These are phyloP conservation scores for Teunomyces pallodes DNA, from an alignment of 805 yeast genomes.

Conservation along the genomic window DNA sequence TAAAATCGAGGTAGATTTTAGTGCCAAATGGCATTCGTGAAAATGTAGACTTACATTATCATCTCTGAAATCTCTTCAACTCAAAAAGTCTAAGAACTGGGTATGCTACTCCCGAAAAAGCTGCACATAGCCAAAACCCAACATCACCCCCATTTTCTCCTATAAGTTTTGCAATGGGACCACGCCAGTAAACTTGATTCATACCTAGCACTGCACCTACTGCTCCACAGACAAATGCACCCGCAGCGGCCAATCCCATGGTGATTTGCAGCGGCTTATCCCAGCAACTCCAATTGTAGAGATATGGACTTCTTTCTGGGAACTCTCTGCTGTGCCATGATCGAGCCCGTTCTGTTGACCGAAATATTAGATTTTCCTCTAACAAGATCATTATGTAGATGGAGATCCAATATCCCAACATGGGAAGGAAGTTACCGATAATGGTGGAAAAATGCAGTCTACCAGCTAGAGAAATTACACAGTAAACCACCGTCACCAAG, in stretches of 20 bases:
- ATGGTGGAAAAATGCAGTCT: conserved; percentile 68
- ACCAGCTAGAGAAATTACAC: conserved; percentile 75
- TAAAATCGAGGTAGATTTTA: too few species aligned
- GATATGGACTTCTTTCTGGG: conserved; percentile 2
- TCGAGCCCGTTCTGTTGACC: conserved; percentile 23
- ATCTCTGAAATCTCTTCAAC: conserved; percentile 17
- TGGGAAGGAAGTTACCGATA: conserved; percentile 78
- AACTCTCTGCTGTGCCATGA: conserved; percentile 3
- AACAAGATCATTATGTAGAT: conserved; percentile 70
- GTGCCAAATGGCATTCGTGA: too few species aligned
- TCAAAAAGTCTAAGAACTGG: conserved; percentile 14
- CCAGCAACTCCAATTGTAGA: conserved; percentile 34
- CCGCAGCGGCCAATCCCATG: conserved; percentile 14
- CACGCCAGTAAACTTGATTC: conserved; percentile 19
- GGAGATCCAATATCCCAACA: conserved; percentile 90
- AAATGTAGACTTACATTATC: neutral
- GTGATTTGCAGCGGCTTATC: conserved; percentile 23
- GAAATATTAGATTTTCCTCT: conserved; percentile 71
- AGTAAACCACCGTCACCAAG: conserved; percentile 57
- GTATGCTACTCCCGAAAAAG: conserved; percentile 14
- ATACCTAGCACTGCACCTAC: conserved; percentile 21
- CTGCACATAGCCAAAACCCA: conserved; percentile 21
- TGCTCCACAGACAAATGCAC: conserved; percentile 14
- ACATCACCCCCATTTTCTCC: conserved; percentile 19
- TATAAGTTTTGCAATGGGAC: conserved; percentile 14